phyloP scores from a whole-genome alignment of 441 rosid genomes.

The Pelargonium citronellum region DNA sequence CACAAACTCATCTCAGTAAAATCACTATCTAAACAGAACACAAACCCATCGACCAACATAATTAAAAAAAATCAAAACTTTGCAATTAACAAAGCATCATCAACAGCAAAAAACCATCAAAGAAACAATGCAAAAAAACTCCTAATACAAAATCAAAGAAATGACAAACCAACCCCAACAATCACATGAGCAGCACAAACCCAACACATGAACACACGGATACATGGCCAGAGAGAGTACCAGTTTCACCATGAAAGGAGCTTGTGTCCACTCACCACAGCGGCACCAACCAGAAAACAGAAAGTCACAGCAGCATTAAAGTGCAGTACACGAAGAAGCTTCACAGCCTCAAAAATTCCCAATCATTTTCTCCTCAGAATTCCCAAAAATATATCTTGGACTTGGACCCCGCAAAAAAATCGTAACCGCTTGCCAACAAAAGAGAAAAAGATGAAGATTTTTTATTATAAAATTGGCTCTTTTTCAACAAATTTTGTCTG shows the following conservation, averaged over 20 bases:
- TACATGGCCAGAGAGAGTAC: conserved; percentile 21
- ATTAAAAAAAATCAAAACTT: not conserved
- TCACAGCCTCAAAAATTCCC: conserved; percentile 54
- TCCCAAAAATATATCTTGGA: conserved; percentile 9
- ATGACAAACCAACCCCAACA: too few relatives aligned
- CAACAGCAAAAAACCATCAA: conserved; percentile 3
- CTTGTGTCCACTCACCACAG: conserved; percentile 28
- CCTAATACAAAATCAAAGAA: not conserved
- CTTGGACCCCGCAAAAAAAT: conserved; percentile 26
- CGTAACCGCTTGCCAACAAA: conserved; percentile 25
- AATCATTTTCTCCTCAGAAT: conserved; percentile 16
- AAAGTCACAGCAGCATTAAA: conserved; percentile 49
- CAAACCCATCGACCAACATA: not conserved
- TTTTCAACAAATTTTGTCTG: not conserved
- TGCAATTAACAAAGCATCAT: not conserved
- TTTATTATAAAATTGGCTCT: too few relatives aligned
- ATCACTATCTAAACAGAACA: not conserved
- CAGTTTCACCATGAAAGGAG: conserved; percentile 47
- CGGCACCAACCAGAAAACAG: conserved; percentile 48
- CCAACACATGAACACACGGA: not conserved
- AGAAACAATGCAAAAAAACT: not conserved
- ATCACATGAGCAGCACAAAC: not conserved
- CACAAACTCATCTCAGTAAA: not conserved
- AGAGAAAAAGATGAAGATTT: conserved; percentile 10
- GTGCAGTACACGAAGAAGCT: conserved; percentile 22